phyloP scores from a whole-genome alignment of 2,329 filamentous ascomycete species.

The Trichocomaceae sp. region DNA sequence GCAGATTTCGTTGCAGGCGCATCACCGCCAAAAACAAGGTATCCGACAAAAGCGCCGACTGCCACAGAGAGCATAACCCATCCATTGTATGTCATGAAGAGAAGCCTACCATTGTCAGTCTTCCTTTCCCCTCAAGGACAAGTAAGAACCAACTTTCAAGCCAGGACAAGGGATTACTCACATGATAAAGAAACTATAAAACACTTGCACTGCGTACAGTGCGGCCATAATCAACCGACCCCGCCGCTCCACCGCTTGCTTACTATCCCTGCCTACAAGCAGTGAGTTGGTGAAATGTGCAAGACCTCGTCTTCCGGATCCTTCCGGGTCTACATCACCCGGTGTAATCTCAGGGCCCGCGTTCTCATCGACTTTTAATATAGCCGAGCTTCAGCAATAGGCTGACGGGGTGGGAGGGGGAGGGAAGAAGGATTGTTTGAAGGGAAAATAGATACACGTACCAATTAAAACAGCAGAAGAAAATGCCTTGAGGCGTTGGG shows the following conservation, averaged over 20 bases:
- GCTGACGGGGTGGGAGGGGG: conserved; percentile 3
- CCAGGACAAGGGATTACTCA: conserved; percentile 47
- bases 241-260: conserved; percentile 55
- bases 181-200: conserved; percentile 99
- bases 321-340: conserved; percentile 1
- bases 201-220: conserved; percentile 88
- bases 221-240: conserved; percentile 72
- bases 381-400: conserved; percentile 18
- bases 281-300: conserved; percentile 57
- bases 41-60: conserved; percentile 81
- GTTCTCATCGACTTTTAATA: conserved; percentile 31
- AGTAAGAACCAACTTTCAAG: neutral
- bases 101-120: conserved; percentile 56
- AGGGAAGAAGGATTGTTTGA: neutral
- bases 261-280: conserved; percentile 64
- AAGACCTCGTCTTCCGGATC: conserved; percentile 11
- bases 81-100: conserved; percentile 99
- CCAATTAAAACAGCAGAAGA: conserved; percentile 26
- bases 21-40: conserved; percentile 68
- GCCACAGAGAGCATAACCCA: conserved; percentile 93
- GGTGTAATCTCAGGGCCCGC: conserved; percentile 17
- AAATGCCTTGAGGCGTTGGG: conserved; percentile 46
- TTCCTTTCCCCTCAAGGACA: too few relatives aligned
- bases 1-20: conserved; percentile 73
- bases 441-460: conserved; percentile 21